These are phyloP conservation scores for Cichorium intybus DNA, from an alignment of 140 eudicot genomes.

Conservation along the genomic window DNA sequence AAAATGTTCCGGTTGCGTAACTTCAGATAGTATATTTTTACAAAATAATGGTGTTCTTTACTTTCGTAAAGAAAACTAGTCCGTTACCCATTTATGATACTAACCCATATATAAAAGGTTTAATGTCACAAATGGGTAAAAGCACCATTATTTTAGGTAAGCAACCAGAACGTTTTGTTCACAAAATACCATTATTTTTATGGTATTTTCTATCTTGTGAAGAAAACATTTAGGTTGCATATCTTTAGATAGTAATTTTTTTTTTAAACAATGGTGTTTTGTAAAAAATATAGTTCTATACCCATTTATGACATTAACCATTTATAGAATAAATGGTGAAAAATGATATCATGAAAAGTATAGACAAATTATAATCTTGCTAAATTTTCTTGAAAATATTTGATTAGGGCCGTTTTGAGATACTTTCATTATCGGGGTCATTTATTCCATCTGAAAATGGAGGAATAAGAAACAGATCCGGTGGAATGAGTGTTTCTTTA, in stretches of 20 bases:
- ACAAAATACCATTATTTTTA: too few species aligned
- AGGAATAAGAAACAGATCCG: constrained; percentile 84
- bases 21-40: background rate
- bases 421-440: constrained; percentile 84
- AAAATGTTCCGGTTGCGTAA: background rate
- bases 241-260: background rate
- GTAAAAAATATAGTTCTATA: background rate
- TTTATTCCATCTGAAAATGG: constrained; percentile 93
- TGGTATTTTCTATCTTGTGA: background rate
- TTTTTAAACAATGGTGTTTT: background rate
- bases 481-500: constrained; percentile 99
- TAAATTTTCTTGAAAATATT: constrained; percentile 2
- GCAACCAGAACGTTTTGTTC: too few species aligned
- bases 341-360: background rate
- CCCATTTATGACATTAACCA: background rate
- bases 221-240: background rate
- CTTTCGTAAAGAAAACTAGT: too few species aligned
- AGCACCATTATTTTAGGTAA: too few species aligned
- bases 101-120: too few species aligned
- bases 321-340: too few species aligned
- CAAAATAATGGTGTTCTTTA: background rate
- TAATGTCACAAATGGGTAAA: too few species aligned
- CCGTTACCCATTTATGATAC: too few species aligned
- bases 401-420: constrained; percentile 92
- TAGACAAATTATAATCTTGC: background rate